phyloP scores from a whole-genome alignment of 768 basidiomycete species.

The Galerina sulciceps region DNA sequence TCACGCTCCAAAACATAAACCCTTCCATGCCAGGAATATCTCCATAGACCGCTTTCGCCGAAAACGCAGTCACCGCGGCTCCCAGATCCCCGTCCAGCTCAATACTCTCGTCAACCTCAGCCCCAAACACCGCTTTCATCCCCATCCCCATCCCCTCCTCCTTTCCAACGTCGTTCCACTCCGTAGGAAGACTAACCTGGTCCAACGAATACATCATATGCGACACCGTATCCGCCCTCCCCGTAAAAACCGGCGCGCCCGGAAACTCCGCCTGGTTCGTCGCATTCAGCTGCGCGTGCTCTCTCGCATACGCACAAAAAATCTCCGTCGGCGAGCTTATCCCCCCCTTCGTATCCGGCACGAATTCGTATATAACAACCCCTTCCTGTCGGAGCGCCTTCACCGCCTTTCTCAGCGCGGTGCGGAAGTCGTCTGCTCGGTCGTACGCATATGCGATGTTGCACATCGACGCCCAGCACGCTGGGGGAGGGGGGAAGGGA shows the following conservation, averaged over 20 bases:
- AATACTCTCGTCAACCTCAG: background rate
- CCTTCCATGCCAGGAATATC: background rate
- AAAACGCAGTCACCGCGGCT: background rate
- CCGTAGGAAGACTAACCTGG: background rate
- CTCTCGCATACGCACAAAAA: background rate
- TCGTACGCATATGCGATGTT: slow-evolving; percentile 6
- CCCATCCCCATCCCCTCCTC: background rate
- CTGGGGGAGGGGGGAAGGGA: background rate
- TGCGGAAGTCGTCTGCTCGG: background rate
- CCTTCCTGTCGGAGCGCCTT: background rate
- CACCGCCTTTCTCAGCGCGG: background rate
- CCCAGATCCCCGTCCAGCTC: background rate
- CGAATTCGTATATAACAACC: slow-evolving; percentile 1
- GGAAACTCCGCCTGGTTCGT: slow-evolving; percentile 7
- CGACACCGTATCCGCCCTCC: slow-evolving; percentile 5
- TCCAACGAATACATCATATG: slow-evolving; percentile 3
- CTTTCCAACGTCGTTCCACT: background rate
- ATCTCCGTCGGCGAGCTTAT: background rate
- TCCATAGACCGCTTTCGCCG: slow-evolving; percentile 2
- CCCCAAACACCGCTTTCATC: background rate
- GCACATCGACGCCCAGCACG: slow-evolving; percentile 15
- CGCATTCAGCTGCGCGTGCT: slow-evolving; percentile 11
- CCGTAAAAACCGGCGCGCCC: slow-evolving; percentile 10
- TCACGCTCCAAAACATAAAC: slow-evolving; percentile 1
- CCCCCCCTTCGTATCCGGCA: background rate